Percentiles rank a stretch among this genome's conserved stretches.
These are phyloP conservation scores for Miscanthus sacchariflorus DNA, from an alignment of 202 grass and related monocot genomes.

Conservation along the genomic window DNA sequence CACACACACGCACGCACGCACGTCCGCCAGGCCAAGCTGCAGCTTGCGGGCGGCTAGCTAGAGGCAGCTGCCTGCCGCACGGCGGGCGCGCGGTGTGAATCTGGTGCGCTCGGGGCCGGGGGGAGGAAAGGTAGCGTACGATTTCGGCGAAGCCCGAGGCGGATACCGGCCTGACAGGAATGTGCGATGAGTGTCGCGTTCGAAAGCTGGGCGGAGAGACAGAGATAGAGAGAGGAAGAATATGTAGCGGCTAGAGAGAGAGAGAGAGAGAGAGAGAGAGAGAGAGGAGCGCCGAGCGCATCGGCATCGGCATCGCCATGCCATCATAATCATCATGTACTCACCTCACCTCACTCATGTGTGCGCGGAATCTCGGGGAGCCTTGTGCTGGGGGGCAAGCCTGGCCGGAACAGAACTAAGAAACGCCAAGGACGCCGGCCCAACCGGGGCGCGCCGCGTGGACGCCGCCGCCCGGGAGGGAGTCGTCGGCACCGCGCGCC, in stretches of 20 bases:
- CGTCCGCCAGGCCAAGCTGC: not conserved
- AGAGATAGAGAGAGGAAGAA: constrained; percentile 33
- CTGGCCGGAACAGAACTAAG: constrained; percentile 12
- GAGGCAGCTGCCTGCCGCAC: not conserved
- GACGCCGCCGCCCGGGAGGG: constrained; percentile 13
- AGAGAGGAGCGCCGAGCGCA: constrained; percentile 2
- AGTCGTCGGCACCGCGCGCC: constrained; percentile 28
- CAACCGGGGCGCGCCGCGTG: constrained; percentile 56
- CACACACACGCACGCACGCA: not conserved
- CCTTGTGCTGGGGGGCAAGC: constrained; percentile 58
- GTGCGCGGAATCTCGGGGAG: constrained; percentile 63
- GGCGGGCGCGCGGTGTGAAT: constrained; percentile 28
- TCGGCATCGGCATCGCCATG: constrained; percentile 28
- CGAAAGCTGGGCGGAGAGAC: constrained; percentile 43
- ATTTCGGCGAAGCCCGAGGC: constrained; percentile 55
- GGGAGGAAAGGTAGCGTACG: constrained; percentile 39
- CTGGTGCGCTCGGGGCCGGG: constrained; percentile 33
- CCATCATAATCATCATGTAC: constrained; percentile 33
- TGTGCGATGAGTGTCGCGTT: constrained; percentile 41
- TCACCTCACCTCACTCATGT: constrained; percentile 28
- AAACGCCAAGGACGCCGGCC: constrained; percentile 9
- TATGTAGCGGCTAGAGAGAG: constrained; percentile 27
- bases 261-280: not conserved
- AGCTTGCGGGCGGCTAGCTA: not conserved
- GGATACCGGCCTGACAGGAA: constrained; percentile 61